Conservation (phyloP, 2,329 filamentous ascomycete species). For the Aotearoamyces nothofagi region DNA sequence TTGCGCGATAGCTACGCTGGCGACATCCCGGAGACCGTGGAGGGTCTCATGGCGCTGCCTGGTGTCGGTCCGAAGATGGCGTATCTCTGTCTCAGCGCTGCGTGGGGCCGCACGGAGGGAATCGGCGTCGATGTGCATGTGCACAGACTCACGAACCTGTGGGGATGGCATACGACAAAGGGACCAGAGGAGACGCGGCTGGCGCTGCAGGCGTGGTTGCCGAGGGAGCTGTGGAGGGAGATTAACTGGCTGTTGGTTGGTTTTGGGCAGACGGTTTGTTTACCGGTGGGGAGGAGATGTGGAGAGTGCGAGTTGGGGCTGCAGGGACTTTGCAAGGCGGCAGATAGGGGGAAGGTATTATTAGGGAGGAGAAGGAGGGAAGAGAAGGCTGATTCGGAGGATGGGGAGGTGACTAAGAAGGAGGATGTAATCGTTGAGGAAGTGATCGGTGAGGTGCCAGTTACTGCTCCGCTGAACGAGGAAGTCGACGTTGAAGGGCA, state of each 20-base stretch:
- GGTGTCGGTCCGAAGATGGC: slow-evolving; percentile 68
- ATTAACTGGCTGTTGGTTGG: slow-evolving; percentile 64
- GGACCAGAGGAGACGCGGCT: slow-evolving; percentile 52
- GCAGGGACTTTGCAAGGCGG: slow-evolving; percentile 59
- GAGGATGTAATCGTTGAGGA: too few relatives aligned
- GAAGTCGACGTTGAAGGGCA: too few relatives aligned
- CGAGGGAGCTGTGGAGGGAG: slow-evolving; percentile 55
- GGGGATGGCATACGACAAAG: slow-evolving; percentile 54
- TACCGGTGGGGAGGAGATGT: slow-evolving; percentile 53
- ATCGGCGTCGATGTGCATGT: slow-evolving; percentile 55
- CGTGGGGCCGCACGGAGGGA: slow-evolving; percentile 47
- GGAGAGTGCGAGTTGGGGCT: slow-evolving; percentile 73
- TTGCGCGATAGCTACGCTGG: slow-evolving; percentile 40
- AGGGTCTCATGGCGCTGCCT: slow-evolving; percentile 46
- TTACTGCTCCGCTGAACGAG: too few relatives aligned
- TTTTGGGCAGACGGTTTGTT: slow-evolving; percentile 54
- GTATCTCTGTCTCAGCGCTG: slow-evolving; percentile 52
- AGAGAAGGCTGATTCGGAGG: too few relatives aligned
- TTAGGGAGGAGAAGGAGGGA: too few relatives aligned
- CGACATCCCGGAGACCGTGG: slow-evolving; percentile 52
- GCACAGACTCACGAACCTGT: slow-evolving; percentile 60
- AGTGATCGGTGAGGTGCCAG: too few relatives aligned
- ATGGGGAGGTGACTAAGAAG: too few relatives aligned
- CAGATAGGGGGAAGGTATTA: slow-evolving; percentile 53
- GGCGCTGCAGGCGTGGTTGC: slow-evolving; percentile 51